Evolutionary conservation across 1,284 basidiomycete species (phyloP), one percentile per base, ranked within the genome.

Genomic region (Cerioporus squamosus): DNA sequence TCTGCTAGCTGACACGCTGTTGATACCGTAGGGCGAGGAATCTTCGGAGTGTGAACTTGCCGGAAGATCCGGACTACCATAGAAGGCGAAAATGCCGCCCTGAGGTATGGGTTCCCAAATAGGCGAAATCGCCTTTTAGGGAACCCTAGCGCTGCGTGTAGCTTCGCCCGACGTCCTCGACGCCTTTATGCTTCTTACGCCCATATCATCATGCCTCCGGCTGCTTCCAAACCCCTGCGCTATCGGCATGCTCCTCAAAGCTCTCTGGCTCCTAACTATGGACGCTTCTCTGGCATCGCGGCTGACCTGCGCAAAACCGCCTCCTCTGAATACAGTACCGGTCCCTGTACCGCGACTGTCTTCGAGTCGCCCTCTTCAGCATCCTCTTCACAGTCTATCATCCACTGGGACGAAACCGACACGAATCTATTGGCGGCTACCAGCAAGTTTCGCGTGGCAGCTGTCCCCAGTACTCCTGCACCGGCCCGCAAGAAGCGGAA

Each of bases 1-100:
- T 49, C 47, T 49, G 47, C 47, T 39, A 23, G 38, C 47, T 38
- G 38, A 49, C 47, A 31, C 47, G 47, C 47, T 31, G 31, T 17
- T 22, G 15, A 18, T 12, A 24, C 18, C 12, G 47, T 31, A 38
- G 47, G 20, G 33, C 23, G n/a, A n/a, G 31, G 20, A 33, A 23
- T 49, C 33, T 38, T 36, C 47, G 31, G 46, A 47, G 46, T 47
- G 26, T 9, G 29, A 36, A 47, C 26, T 18, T 49, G 47, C 47
- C 47, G 47, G 38, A 22, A 36, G 47, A 49, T 49, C 47, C 47
- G 47, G 26, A 3, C 9, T 7, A 6, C 47, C 36, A 49, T 33
- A 49, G 4, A 29, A 10, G 20, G 26, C 31, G 6, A n/a, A 26
- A 26, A n/a, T 2, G 14, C 29, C 26, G 6, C n/a, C 18, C 7